A percentile compares a stretch with the other conserved stretches of the same genome.
Evolutionary conservation across 495 filamentous ascomycete genomes (phyloP).

Genomic region (Thozetella sp.): DNA sequence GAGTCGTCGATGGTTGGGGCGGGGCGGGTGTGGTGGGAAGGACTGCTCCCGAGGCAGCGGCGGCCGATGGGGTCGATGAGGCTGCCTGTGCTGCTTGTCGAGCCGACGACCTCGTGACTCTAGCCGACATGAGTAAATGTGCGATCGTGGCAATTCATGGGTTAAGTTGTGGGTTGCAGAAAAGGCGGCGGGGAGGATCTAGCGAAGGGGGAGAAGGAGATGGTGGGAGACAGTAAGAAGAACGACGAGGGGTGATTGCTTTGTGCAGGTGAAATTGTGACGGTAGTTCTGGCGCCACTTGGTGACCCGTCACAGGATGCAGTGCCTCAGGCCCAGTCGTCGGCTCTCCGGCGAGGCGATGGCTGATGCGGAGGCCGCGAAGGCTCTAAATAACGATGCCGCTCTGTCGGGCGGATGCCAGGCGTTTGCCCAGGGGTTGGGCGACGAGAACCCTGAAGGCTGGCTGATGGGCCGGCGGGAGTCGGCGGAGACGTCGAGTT

Average conservation of each 20-base stretch:
- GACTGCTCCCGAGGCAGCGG: conserved; percentile 27
- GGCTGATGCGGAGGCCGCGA: neutral
- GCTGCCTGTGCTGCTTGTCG: conserved; percentile 69
- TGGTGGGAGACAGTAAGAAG: conserved; percentile 4
- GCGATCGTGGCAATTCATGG: conserved; percentile 19
- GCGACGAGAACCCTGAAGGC: neutral
- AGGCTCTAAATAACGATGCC: neutral
- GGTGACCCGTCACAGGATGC: neutral
- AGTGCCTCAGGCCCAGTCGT: neutral
- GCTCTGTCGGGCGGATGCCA: no score
- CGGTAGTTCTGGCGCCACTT: neutral
- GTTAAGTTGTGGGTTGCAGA: neutral
- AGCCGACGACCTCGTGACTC: conserved; percentile 79
- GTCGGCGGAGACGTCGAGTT: conserved; percentile 8
- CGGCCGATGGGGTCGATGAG: conserved; percentile 41
- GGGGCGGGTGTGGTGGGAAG: conserved; percentile 39
- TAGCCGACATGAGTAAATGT: conserved; percentile 76
- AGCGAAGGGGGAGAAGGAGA: conserved; percentile 7
- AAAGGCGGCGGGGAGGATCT: neutral
- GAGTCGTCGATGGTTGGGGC: conserved; percentile 21
- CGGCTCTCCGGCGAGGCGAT: neutral
- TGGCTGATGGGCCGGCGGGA: neutral
- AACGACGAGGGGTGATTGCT: neutral
- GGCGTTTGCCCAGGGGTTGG: neutral
- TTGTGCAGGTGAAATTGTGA: conserved; percentile 3